phyloP scores from a whole-genome alignment of 805 yeast genomes.

The Lachancea lanzarotensis region DNA sequence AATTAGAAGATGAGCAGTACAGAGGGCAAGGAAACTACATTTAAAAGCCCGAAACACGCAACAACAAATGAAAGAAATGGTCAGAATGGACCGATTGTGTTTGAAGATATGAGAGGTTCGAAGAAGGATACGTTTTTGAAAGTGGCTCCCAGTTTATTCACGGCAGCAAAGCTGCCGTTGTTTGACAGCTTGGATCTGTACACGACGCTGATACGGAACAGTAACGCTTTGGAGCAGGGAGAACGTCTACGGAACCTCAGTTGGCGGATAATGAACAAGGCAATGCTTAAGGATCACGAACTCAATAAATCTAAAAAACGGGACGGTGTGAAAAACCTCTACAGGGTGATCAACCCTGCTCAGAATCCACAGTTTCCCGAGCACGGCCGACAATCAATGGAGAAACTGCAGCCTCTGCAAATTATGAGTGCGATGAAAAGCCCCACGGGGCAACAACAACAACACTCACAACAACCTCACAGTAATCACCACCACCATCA shows the following conservation, averaged over 20 bases:
- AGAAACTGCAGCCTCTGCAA: conserved; percentile 7
- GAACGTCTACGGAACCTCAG: conserved; percentile 30
- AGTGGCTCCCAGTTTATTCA: conserved; percentile 29
- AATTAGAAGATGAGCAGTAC: not conserved
- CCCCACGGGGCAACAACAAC: not conserved
- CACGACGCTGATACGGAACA: conserved; percentile 22
- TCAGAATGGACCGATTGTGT: not conserved
- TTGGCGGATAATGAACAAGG: conserved; percentile 31
- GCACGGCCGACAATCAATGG: not conserved
- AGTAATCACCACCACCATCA: not conserved
- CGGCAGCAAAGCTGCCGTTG: conserved; percentile 25
- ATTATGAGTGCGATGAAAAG: conserved; percentile 5
- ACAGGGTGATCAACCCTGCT: conserved; percentile 24
- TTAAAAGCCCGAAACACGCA: not conserved
- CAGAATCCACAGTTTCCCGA: not conserved
- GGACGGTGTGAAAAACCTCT: conserved; percentile 32
- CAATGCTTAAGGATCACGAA: conserved; percentile 21
- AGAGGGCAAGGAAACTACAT: not conserved
- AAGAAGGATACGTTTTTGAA: conserved; percentile 19
- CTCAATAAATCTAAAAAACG: conserved; percentile 28
- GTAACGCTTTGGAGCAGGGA: conserved; percentile 27
- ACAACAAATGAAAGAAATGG: not conserved
- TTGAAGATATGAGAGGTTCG: not conserved
- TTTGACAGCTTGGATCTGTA: conserved; percentile 30
- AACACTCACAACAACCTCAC: not conserved